Conservation (phyloP, 192 early-diverging fungal species). For the Coemansia sp. region DNA sequence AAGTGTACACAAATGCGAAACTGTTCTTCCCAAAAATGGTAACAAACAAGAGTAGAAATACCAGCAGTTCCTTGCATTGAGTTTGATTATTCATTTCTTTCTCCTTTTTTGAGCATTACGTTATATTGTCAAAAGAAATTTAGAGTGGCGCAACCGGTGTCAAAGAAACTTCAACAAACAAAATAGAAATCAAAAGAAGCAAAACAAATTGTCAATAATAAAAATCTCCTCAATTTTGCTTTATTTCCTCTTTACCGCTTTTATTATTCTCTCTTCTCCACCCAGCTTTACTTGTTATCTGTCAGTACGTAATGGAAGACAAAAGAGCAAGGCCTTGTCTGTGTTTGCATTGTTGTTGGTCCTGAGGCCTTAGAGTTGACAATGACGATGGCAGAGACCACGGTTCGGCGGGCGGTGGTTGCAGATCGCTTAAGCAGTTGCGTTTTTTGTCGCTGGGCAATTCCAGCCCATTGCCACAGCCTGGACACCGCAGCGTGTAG, state of each 20-base stretch:
- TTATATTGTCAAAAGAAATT: not conserved
- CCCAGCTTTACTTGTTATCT: too few relatives aligned
- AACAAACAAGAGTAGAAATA: not conserved
- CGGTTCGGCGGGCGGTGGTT: not conserved
- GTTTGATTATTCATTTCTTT: not conserved
- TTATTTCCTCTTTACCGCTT: too few relatives aligned
- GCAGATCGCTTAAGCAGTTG: not conserved
- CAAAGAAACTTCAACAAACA: too few relatives aligned
- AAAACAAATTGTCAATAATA: too few relatives aligned
- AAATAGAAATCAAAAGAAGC: too few relatives aligned
- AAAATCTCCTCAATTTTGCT: too few relatives aligned
- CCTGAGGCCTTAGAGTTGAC: not conserved
- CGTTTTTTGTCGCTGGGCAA: not conserved
- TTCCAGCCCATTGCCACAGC: slow-evolving; percentile 17
- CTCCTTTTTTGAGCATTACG: not conserved
- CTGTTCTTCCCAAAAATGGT: not conserved
- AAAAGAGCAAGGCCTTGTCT: not conserved
- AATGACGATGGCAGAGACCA: not conserved
- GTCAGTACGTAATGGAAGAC: not conserved
- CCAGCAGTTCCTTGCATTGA: not conserved
- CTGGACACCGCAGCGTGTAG: slow-evolving; percentile 27
- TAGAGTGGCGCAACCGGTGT: not conserved
- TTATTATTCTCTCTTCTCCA: too few relatives aligned
- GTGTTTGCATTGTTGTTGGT: not conserved
- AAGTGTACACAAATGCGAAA: not conserved